Evolutionary conservation across 345 rosid species (phyloP).

Genomic region (Lumnitzera racemosa): DNA sequence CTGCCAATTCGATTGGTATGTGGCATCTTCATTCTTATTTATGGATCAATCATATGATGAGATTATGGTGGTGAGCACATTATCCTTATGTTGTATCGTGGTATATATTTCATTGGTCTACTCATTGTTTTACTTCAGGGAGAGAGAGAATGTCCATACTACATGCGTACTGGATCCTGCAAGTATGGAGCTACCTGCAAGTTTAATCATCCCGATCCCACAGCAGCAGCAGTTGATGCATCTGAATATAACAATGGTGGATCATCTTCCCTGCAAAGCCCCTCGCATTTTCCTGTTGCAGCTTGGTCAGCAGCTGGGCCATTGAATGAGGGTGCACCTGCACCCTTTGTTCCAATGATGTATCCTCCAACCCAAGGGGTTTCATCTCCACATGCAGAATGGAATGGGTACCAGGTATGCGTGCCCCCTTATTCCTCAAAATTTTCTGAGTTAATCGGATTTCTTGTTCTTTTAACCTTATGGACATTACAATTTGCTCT

Average conservation of each 20-base stretch:
- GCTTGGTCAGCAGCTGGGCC: constrained; percentile 74
- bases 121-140: constrained; percentile 33
- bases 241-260: constrained; percentile 51
- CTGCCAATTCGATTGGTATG: constrained; percentile 75
- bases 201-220: constrained; percentile 93
- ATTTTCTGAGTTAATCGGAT: no score
- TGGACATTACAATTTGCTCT: no score
- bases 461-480: no score
- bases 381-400: constrained; percentile 51
- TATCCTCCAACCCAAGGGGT: constrained; percentile 51
- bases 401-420: constrained; percentile 88
- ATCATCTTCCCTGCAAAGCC: constrained; percentile 34
- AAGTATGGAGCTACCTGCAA: constrained; percentile 76
- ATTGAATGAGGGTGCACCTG: constrained; percentile 37
- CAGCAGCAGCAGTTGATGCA: constrained; percentile 40
- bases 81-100: neutral
- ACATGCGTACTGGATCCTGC: constrained; percentile 96
- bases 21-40: neutral
- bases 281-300: constrained; percentile 41
- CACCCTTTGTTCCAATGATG: constrained; percentile 51
- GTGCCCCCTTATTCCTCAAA: no score
- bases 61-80: neutral
- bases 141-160: constrained; percentile 76
- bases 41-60: neutral
- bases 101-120: neutral